These are phyloP conservation scores for Oryza brachyantha DNA, from an alignment of 176 grass and related monocot species.

Conservation along the genomic window DNA sequence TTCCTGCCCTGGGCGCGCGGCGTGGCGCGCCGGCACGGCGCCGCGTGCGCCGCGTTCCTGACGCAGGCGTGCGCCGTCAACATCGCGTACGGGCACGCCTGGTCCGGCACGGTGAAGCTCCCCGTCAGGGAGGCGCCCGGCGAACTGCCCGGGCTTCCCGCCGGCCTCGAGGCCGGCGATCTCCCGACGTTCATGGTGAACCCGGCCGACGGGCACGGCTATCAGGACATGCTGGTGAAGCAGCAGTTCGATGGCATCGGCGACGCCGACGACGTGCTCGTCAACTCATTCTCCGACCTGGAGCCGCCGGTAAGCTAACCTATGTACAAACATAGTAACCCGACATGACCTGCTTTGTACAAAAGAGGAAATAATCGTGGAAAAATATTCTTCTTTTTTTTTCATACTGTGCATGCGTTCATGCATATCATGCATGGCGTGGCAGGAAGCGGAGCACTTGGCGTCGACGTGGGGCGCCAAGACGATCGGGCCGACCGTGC, in stretches of 20 bases:
- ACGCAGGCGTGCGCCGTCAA: constrained; percentile 60
- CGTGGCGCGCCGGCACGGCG: constrained; percentile 28
- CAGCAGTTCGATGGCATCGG: constrained; percentile 44
- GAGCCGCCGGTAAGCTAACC: constrained; percentile 44
- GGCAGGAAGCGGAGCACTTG: constrained; percentile 32
- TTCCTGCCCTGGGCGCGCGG: constrained; percentile 48
- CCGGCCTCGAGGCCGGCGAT: constrained; percentile 30
- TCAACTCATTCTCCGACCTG: constrained; percentile 57
- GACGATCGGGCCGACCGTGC: constrained; percentile 32
- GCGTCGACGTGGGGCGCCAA: constrained; percentile 6
- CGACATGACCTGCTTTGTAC: background rate
- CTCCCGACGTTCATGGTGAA: constrained; percentile 47
- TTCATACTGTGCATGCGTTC: too few relatives aligned
- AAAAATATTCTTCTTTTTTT: too few relatives aligned
- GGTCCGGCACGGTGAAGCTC: constrained; percentile 11
- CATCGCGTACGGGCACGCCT: constrained; percentile 44
- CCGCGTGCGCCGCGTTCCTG: constrained; percentile 47
- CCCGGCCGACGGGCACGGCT: background rate
- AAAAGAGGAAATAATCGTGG: too few relatives aligned
- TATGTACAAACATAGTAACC: too few relatives aligned
- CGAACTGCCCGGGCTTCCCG: constrained; percentile 34
- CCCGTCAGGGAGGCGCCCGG: constrained; percentile 10
- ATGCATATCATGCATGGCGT: too few relatives aligned
- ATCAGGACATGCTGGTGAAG: constrained; percentile 35
- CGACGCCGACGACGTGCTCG: constrained; percentile 47